Base-by-base conservation (phyloP, 2,329 filamentous ascomycete genomes). In the Graphilbum fragrans region DNA sequence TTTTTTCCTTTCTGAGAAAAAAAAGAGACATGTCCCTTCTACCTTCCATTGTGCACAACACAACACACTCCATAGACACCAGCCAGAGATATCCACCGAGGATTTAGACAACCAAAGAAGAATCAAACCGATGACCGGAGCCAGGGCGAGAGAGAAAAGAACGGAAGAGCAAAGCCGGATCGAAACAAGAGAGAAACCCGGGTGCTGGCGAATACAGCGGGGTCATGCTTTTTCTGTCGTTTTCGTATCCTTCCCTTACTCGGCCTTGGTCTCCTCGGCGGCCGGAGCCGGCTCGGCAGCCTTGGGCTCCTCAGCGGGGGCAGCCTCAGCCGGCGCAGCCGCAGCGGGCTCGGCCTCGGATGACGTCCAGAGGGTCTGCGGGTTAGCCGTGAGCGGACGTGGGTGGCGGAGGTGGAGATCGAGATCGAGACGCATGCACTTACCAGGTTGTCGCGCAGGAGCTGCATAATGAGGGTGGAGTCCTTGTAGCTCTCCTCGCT, bases 401-500 rank as follows among this genome's bases (percentile, higher is more conserved):
- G 4, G 10, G 6, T 9, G 22, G 4, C 4, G 12, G 22, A 32
- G 5, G 12, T 21, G 21, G 14, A 8, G 7, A 16, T 31, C 14
- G n/a, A 16, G 11, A 31, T 31, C 12, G 12, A 7, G 23, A 7
- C 23, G 23, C 23, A 27, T 27, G 4, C n/a, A 31, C 76, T 53
- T 74, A 93, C 86, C 63, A 95, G 64, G 78, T 95, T 95, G 73
- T 95, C 88, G 63, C 88, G 84, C 62, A 95, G 82, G 49, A 95
- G 83, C 74, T 95, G 88, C 88, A 95, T 95, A 70, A 95, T 95
- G 58, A 95, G 80, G 50, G 88, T 95, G 37, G 86, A 94, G 73
- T 95, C 88, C 80, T 94, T 94, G 84, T 95, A 95, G 77, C 86
- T 93, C 77, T 95, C 88, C 79, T 95, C 88, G 64, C 85, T 93